Evolutionary conservation across 257 asterid species (phyloP).

Genomic region (Fraxinus anomala): DNA sequence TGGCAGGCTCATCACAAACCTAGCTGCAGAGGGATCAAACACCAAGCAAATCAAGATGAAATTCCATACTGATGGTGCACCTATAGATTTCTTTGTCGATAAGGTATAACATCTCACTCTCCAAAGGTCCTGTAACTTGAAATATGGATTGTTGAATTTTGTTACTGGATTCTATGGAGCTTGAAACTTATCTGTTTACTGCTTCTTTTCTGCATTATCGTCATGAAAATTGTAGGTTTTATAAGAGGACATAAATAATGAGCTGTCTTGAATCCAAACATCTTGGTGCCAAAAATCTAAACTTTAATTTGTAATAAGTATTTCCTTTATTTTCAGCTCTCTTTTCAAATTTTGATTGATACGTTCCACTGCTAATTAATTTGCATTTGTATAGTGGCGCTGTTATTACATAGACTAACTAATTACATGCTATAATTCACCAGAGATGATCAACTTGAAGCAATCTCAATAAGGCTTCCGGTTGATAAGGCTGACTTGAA

Average conservation of each 20-base stretch:
- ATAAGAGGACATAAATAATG: conserved; percentile 67
- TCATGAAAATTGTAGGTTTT: conserved; percentile 46
- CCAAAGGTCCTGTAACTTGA: too few species aligned
- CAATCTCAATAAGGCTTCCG: conserved; percentile 38
- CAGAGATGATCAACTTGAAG: too few species aligned
- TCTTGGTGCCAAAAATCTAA: conserved; percentile 35
- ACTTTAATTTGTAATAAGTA: conserved; percentile 55
- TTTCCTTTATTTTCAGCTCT: not conserved
- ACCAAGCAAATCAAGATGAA: conserved; percentile 69
- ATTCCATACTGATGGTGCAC: conserved; percentile 61
- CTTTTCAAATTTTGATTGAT: too few species aligned
- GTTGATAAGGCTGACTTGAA: conserved; percentile 65
- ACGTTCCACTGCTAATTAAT: too few species aligned
- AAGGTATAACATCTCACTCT: conserved; percentile 43
- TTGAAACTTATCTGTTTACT: not conserved
- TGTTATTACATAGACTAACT: not conserved
- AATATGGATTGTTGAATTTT: too few species aligned
- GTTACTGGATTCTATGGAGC: not conserved
- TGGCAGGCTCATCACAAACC: conserved; percentile 50
- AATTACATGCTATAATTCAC: not conserved
- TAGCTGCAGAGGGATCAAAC: conserved; percentile 58
- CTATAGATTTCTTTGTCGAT: conserved; percentile 76
- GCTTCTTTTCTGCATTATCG: not conserved
- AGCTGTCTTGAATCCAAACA: conserved; percentile 53
- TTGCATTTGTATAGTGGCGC: too few species aligned